phyloP scores from a whole-genome alignment of 1,284 basidiomycete genomes.

The Sporisorium graminicola region DNA sequence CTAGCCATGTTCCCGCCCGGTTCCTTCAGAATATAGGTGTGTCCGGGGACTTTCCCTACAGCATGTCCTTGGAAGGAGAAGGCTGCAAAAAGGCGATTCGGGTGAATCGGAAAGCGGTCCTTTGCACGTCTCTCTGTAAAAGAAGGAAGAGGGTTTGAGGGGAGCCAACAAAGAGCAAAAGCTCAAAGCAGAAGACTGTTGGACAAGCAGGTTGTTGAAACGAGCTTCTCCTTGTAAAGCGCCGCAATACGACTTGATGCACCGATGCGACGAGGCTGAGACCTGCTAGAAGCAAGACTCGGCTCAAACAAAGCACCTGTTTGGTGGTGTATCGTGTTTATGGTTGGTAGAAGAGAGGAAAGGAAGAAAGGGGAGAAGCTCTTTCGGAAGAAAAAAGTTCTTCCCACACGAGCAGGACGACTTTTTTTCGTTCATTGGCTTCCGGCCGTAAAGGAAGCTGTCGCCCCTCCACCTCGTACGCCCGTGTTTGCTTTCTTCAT shows the following conservation, averaged over 20 bases:
- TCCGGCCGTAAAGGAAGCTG: slow-evolving; percentile 26
- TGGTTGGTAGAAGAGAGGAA: slow-evolving; percentile 12
- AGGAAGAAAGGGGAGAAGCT: background rate
- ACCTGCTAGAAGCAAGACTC: background rate
- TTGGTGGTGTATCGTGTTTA: slow-evolving; percentile 19
- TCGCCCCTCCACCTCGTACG: background rate
- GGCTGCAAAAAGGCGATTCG: slow-evolving; percentile 47
- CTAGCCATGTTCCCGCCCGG: slow-evolving; percentile 31
- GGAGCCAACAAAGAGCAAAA: background rate
- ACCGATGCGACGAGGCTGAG: background rate
- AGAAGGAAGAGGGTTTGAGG: background rate
- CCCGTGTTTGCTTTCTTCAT: background rate
- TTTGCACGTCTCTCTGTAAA: slow-evolving; percentile 52
- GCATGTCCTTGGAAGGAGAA: slow-evolving; percentile 41
- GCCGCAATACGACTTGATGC: slow-evolving; percentile 7
- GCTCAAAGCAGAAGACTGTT: background rate
- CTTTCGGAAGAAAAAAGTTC: slow-evolving; percentile 14
- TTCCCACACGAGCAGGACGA: slow-evolving; percentile 3
- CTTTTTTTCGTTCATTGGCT: slow-evolving; percentile 2
- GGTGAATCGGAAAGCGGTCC: slow-evolving; percentile 45
- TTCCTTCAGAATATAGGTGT: slow-evolving; percentile 30
- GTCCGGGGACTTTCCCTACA: slow-evolving; percentile 63
- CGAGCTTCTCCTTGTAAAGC: background rate
- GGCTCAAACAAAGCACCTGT: slow-evolving; percentile 10
- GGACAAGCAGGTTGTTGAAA: slow-evolving; percentile 28